Evolutionary conservation across 176 grass and related monocot genomes (phyloP).

Genomic region (Themeda triandra): DNA sequence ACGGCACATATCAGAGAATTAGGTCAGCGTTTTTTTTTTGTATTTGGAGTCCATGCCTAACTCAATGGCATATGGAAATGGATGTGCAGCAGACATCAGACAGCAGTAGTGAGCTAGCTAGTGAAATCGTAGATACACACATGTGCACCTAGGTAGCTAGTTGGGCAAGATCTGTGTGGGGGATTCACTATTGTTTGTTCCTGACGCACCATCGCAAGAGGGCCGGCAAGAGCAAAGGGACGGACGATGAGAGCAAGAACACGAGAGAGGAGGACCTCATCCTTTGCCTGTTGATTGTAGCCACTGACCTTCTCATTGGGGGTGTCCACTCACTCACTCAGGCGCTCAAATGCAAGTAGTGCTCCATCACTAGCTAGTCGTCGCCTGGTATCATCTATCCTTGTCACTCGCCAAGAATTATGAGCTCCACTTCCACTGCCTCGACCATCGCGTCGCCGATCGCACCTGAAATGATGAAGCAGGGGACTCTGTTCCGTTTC

Average conservation of each 20-base stretch:
- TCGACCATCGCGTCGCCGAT: not conserved
- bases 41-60: conserved; percentile 20
- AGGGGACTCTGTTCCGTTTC: not conserved
- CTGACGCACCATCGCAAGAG: not conserved
- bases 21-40: too few relatives aligned
- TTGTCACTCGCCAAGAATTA: conserved; percentile 39
- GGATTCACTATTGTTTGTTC: not conserved
- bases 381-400: not conserved
- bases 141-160: not conserved
- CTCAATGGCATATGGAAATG: not conserved
- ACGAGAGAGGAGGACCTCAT: conserved; percentile 11
- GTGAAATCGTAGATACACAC: not conserved
- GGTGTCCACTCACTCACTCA: conserved; percentile 17
- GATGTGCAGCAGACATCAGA: not conserved
- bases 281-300: conserved; percentile 28
- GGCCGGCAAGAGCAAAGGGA: not conserved
- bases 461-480: conserved; percentile 28
- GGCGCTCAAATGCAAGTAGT: not conserved
- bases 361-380: not conserved
- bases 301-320: conserved; percentile 23
- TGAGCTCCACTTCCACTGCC: conserved; percentile 17
- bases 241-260: not conserved
- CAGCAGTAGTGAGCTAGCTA: not conserved
- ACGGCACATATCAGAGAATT: too few relatives aligned
- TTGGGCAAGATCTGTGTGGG: not conserved